Base-by-base conservation (phyloP, 2,329 filamentous ascomycete species). In the Talaromyces pinophilus region DNA sequence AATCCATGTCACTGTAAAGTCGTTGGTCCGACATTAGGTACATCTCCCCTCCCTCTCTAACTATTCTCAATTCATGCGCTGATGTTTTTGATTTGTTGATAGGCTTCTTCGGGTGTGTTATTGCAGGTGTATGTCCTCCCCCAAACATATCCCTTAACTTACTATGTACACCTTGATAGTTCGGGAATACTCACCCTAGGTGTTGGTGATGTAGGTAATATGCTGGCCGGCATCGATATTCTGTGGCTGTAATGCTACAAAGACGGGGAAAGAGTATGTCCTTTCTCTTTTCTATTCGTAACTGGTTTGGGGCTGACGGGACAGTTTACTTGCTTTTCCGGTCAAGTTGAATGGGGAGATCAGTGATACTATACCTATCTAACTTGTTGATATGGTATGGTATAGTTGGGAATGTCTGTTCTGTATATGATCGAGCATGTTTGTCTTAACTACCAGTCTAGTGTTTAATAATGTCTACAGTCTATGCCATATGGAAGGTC, bases 1-100 rank as follows among this genome's bases (percentile, higher is more conserved):
- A 87, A 86, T 64, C 85, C 84, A 2, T 87, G 84, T 65, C 83
- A 82, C 68, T 86, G 84, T 71, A 87, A 86, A 72, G 79, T 86
- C 8, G 79, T 87, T 33, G 84, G 85, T 1, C 84, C 84, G 44
- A 86, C 84, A 1, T 71, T 86, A 52, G 84, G 83, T 71, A 79
- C 70, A 71, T 73, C n/a, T 19, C 7, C 52, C 17, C 25, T 5
- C 30, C 30, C 30, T 8, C 30, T 8, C 30, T 33, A 33, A 33
- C 30, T 33, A 33, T 33, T 33, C 30, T 33, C 30, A 33, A 33
- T 33, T 8, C 7, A 33, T 33, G 30, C 1, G 30, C 30, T 33
- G 30, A 33, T 33, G 7, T 33, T 33, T 33, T 33, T 33, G 30
- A 1, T 33, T 25, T 25, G 25, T 25, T 33, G 8, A 33, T 33